phyloP scores from a whole-genome alignment of 2,329 filamentous ascomycete species.

The Didymella segeticola region DNA sequence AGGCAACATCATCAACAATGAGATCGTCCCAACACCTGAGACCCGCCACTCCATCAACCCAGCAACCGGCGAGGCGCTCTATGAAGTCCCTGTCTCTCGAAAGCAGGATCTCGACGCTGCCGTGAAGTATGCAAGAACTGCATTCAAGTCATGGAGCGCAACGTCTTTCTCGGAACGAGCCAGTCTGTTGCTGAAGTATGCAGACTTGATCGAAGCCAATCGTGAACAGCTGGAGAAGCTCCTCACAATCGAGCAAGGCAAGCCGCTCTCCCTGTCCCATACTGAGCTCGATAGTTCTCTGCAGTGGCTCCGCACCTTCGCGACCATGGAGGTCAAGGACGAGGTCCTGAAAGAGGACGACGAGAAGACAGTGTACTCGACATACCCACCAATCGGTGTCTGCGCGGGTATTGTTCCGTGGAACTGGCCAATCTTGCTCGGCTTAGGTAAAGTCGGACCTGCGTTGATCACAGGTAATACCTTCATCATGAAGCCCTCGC shows the following conservation, averaged over 20 bases:
- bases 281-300: conserved; percentile 23
- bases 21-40: conserved; percentile 49
- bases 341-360: conserved; percentile 50
- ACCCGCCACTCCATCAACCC: conserved; percentile 59
- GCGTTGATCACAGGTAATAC: conserved; percentile 64
- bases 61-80: conserved; percentile 55
- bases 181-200: conserved; percentile 25
- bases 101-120: conserved; percentile 57
- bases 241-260: conserved; percentile 35
- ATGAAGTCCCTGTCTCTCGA: conserved; percentile 57
- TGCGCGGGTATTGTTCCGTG: conserved; percentile 50
- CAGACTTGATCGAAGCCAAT: conserved; percentile 29
- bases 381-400: conserved; percentile 55
- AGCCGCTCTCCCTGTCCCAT: conserved; percentile 29
- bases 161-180: conserved; percentile 29
- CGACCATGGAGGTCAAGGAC: conserved; percentile 40
- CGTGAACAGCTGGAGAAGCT: conserved; percentile 29
- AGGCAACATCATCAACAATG: conserved; percentile 58
- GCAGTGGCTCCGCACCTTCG: conserved; percentile 43
- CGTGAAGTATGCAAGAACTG: conserved; percentile 53
- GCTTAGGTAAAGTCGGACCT: conserved; percentile 62
- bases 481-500: conserved; percentile 64
- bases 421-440: conserved; percentile 50
- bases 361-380: conserved; percentile 52
- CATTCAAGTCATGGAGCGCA: conserved; percentile 53